phyloP scores from a whole-genome alignment of 495 filamentous ascomycete species.

The Filosporella fistucella region DNA sequence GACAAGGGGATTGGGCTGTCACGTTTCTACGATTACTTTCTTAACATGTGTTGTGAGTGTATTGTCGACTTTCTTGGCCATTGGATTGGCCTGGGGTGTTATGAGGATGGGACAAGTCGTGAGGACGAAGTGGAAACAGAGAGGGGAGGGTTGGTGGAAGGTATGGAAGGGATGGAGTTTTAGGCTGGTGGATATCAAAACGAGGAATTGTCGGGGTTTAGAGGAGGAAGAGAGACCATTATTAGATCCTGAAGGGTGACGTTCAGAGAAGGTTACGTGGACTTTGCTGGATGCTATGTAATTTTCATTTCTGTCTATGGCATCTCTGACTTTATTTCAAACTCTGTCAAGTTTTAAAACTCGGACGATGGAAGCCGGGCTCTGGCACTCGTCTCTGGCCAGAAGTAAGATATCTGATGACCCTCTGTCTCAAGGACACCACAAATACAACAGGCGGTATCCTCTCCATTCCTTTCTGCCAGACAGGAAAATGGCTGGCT shows the following conservation, averaged over 20 bases:
- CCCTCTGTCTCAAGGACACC: neutral
- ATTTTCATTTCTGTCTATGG: neutral
- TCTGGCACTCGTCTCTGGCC: neutral
- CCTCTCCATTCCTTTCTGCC: neutral
- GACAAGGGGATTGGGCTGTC: constrained; percentile 40
- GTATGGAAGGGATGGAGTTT: constrained; percentile 12
- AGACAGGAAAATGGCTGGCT: neutral
- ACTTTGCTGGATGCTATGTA: neutral
- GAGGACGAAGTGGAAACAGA: constrained; percentile 19
- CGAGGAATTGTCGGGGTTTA: neutral
- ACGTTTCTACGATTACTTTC: constrained; percentile 46
- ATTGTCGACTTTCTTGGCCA: constrained; percentile 29
- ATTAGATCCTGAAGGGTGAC: neutral
- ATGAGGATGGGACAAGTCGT: constrained; percentile 19
- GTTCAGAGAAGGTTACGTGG: neutral
- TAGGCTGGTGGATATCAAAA: constrained; percentile 12
- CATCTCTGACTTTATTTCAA: neutral
- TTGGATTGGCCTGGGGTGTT: constrained; percentile 26
- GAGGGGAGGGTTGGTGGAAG: constrained; percentile 30
- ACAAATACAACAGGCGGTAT: no score
- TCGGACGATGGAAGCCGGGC: neutral
- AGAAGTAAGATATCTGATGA: neutral
- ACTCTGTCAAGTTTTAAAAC: neutral
- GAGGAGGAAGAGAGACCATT: constrained; percentile 4
- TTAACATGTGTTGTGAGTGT: constrained; percentile 37